Conservation (phyloP, 257 asterid species). For the Ajuga chamaepitys region DNA sequence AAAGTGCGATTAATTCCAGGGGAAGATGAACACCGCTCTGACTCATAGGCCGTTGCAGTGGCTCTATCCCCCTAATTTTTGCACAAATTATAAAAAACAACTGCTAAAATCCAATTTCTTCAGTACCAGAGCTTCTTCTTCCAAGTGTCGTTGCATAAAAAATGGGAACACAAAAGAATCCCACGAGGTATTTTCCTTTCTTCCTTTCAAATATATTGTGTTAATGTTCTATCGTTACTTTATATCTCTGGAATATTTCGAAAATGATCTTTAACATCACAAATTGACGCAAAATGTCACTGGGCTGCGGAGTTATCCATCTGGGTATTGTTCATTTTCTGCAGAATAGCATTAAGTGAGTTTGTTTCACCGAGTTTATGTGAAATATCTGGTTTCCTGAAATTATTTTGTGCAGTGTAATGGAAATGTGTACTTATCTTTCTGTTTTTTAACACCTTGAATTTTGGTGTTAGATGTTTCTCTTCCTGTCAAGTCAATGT, state of each 20-base stretch:
- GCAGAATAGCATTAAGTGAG: background rate
- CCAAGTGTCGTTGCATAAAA: conserved; percentile 18
- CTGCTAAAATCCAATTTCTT: conserved; percentile 6
- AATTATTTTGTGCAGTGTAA: no score
- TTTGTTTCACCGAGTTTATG: no score
- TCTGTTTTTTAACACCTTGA: no score
- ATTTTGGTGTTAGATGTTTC: no score
- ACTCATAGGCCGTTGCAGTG: conserved; percentile 3
- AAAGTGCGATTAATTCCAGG: background rate
- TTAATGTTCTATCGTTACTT: background rate
- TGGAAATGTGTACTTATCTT: no score
- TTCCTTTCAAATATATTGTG: background rate
- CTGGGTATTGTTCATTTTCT: background rate
- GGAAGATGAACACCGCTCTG: conserved; percentile 21
- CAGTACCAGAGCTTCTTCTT: conserved; percentile 16
- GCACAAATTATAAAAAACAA: background rate
- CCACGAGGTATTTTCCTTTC: conserved; percentile 21
- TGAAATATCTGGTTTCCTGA: background rate
- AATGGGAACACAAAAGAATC: conserved; percentile 5
- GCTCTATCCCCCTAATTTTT: background rate
- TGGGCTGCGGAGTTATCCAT: background rate
- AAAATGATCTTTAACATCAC: background rate
- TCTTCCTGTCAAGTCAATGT: no score
- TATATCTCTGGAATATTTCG: background rate
- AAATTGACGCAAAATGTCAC: background rate